phyloP scores from a whole-genome alignment of 1,139 yeast genomes.

The Arxiozyma bovina region DNA sequence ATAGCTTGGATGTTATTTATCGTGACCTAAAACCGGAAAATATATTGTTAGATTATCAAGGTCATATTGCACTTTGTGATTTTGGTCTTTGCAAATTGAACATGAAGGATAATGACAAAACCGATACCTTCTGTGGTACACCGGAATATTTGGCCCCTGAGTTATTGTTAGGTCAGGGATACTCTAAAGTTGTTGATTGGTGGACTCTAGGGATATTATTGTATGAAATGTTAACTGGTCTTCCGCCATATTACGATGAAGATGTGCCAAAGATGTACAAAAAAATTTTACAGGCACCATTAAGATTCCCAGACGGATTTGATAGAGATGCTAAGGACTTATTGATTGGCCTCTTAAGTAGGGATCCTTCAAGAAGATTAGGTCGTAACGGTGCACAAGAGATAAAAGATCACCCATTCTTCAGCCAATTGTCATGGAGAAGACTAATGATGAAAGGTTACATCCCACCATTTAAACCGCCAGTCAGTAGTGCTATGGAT shows the following conservation, averaged over 20 bases:
- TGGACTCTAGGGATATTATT: slow-evolving; percentile 94
- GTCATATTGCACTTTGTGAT: slow-evolving; percentile 95
- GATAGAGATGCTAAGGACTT: slow-evolving; percentile 85
- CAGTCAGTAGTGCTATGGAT: slow-evolving; percentile 76
- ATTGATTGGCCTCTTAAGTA: slow-evolving; percentile 62
- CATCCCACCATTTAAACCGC: slow-evolving; percentile 93
- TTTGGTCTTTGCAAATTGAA: slow-evolving; percentile 92
- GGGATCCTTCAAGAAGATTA: slow-evolving; percentile 77
- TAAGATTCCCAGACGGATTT: slow-evolving; percentile 80
- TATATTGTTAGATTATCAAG: slow-evolving; percentile 85
- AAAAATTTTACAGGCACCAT: slow-evolving; percentile 80
- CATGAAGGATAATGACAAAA: slow-evolving; percentile 81
- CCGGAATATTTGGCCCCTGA: slow-evolving; percentile 97
- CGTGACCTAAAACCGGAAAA: slow-evolving; percentile 95
- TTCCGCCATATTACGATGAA: slow-evolving; percentile 94
- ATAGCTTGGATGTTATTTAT: slow-evolving; percentile 83
- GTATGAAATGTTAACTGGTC: slow-evolving; percentile 92
- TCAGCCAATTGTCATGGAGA: slow-evolving; percentile 86
- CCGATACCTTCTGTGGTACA: slow-evolving; percentile 93
- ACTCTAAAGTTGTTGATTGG: slow-evolving; percentile 92
- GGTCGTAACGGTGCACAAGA: slow-evolving; percentile 76
- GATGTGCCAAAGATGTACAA: slow-evolving; percentile 91
- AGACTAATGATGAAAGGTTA: slow-evolving; percentile 78
- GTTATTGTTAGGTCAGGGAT: slow-evolving; percentile 80
- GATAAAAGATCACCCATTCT: slow-evolving; percentile 78